phyloP scores from a whole-genome alignment of 2,329 filamentous ascomycete genomes.

The Truncatella angustata region DNA sequence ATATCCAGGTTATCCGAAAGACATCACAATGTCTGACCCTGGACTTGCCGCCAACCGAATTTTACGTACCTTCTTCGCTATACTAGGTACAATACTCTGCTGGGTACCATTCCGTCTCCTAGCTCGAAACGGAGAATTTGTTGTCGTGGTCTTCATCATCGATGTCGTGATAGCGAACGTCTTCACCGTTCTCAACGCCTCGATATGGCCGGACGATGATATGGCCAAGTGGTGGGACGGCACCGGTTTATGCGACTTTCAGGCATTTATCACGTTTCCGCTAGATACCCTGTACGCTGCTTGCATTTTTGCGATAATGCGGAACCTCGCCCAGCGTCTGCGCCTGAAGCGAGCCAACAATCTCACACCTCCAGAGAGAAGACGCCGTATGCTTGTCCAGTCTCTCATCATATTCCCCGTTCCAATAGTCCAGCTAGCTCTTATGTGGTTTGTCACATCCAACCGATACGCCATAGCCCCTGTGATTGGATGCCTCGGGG shows the following conservation, averaged over 20 bases:
- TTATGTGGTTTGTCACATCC: constrained; percentile 45
- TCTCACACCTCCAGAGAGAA: constrained; percentile 39
- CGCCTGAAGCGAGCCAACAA: constrained; percentile 40
- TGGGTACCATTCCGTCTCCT: constrained; percentile 52
- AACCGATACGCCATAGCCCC: constrained; percentile 50
- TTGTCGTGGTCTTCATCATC: constrained; percentile 48
- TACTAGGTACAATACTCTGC: constrained; percentile 43
- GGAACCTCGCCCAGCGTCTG: constrained; percentile 50
- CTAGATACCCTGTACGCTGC: constrained; percentile 44
- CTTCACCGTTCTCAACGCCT: constrained; percentile 46
- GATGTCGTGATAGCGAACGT: constrained; percentile 46
- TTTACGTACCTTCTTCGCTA: constrained; percentile 45
- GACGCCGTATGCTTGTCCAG: constrained; percentile 42
- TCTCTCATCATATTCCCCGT: constrained; percentile 54
- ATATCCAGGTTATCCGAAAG: too few species aligned
- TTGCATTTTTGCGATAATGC: constrained; percentile 54
- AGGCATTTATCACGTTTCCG: constrained; percentile 35
- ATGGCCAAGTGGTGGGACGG: constrained; percentile 50
- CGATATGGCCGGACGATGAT: constrained; percentile 54
- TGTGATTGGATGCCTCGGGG: constrained; percentile 47
- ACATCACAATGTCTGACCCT: background rate
- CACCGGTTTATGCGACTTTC: constrained; percentile 52
- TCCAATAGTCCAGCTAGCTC: constrained; percentile 46
- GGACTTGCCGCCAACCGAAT: constrained; percentile 40
- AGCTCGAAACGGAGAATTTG: constrained; percentile 51